Base-by-base conservation (phyloP, 345 rosid genomes). In the Crucihimalaya himalaica region DNA sequence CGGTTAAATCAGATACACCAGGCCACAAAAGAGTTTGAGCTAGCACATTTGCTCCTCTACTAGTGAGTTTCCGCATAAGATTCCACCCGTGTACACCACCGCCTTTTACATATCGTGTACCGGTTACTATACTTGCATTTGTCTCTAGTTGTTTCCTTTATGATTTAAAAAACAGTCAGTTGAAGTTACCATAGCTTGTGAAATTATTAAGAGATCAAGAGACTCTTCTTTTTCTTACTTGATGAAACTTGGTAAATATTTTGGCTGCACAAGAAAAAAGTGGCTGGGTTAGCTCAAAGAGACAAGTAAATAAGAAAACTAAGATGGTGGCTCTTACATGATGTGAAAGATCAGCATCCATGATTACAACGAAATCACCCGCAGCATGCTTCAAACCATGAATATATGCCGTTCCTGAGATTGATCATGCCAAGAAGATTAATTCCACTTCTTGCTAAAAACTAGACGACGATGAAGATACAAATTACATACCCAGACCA, bases 341-440 rank as follows among this genome's bases (percentile, higher is more conserved):
- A 83, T 95, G 99, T 31, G 99, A 95, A 43, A 95, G 84, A 87
- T 92, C 99, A 75, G 99, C 99, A 84, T 89, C 99, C 98, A 95
- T 92, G 68, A 95, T 92, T 16, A 95, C 94, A 29, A 95, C 87
- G 70, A 92, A 92, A 75, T 89, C 89, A 16, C 99, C 99, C 2
- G 97, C 81, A 5, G 91, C 98, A 85, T 95, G 91, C 79, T 87
- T 90, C 84, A 95, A 77, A 53, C 99, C 98, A 80, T 92, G 94
- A 51, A 85, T 40, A 55, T 95, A 95, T 60, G 99, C 97, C 48
- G 98, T 95, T 54, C 99, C 97, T 95, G 82, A 78, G 66, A 74
- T 43, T 10, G 75, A 66, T 71, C 47, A 66, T 15, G 29, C 58
- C 75, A 76, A 42, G 58, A 58, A 27, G 53, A 63, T 29, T 60